phyloP scores from a whole-genome alignment of 2,329 filamentous ascomycete genomes.

The Monosporascus sp. region DNA sequence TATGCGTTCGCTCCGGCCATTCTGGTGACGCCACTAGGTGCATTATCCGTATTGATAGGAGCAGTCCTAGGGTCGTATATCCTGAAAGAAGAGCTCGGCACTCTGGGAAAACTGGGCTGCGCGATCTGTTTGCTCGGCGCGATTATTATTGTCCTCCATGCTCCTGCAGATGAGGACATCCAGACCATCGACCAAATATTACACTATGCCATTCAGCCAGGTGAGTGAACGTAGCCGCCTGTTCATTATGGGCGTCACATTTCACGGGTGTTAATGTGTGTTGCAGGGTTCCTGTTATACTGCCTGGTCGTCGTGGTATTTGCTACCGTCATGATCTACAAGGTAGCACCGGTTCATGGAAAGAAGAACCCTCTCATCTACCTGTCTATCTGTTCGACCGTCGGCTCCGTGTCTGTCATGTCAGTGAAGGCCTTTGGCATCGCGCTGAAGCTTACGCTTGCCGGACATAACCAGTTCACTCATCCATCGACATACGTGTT shows the following conservation, averaged over 20 bases:
- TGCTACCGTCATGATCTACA: slow-evolving; percentile 93
- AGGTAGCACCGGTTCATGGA: slow-evolving; percentile 80
- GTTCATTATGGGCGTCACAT: too few species aligned
- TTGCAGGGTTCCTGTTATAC: slow-evolving; percentile 81
- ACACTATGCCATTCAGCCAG: slow-evolving; percentile 82
- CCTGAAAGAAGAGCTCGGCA: slow-evolving; percentile 82
- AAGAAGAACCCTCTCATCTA: slow-evolving; percentile 95
- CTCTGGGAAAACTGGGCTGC: slow-evolving; percentile 86
- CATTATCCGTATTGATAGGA: slow-evolving; percentile 89
- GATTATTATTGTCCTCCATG: slow-evolving; percentile 95
- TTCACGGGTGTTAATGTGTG: slow-evolving; percentile 12
- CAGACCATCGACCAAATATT: slow-evolving; percentile 88
- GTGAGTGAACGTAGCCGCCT: slow-evolving; percentile 44
- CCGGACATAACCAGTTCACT: slow-evolving; percentile 89
- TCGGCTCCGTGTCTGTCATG: slow-evolving; percentile 98
- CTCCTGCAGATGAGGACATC: slow-evolving; percentile 88
- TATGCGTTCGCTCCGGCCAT: slow-evolving; percentile 99
- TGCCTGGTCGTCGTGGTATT: slow-evolving; percentile 75
- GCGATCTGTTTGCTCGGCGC: slow-evolving; percentile 94
- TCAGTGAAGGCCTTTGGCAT: slow-evolving; percentile 98
- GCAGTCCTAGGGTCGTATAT: slow-evolving; percentile 95
- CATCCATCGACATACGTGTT: slow-evolving; percentile 97
- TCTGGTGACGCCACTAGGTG: slow-evolving; percentile 89
- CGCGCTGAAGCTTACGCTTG: slow-evolving; percentile 89
- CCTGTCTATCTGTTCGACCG: slow-evolving; percentile 94